Base-by-base conservation (phyloP, 768 basidiomycete genomes). In the Lactarius indigo region DNA sequence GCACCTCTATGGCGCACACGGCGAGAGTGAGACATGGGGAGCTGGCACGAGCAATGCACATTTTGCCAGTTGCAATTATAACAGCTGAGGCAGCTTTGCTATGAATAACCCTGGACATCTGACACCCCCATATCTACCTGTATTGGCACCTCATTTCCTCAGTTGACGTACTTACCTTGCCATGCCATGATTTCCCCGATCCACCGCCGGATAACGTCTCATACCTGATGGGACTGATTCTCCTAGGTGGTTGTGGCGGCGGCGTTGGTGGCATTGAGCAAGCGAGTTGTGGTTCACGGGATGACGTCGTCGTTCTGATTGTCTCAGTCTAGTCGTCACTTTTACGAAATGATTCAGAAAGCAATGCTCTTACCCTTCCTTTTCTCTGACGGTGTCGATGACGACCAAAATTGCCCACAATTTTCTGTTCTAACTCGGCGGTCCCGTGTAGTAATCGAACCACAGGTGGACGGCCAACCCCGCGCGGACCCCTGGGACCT, bases 21-120 rank as follows among this genome's bases (percentile, higher is more conserved):
- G 30, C 68, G 69, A 69, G 68, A 68, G 37, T 64, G 65, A 61
- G 70, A 69, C 61, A 70, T 70, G 59, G 66, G 42, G 64, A 41
- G 56, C 63, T 15, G 26, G 50, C 50, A 52, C 50, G 50, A 17
- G 50, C 26, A 26, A 17, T 13, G 50, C 50, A 52, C 50, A 52
- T 52, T 52, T 52, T 13, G 8, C 23, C 5, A 26, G 50, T 50
- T 50, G 13, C 5, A 13, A 52, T 26, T 52, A 52, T 52, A 26
- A 50, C 23, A 50, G 5, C 47, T 3, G 47, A 7, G 5, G 3
- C 37, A 13, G 37, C 37, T 37, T 52, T 17, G 13, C 50, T 52
- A 50, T 52, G 50, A 52, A 52, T 52, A 26, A 52, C 50, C 47
- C 50, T 52, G 50, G 50, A 52, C 47, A 50, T 26, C 47, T 23